These are phyloP conservation scores for Bauhinia variegata DNA, from an alignment of 306 rosid genomes.

Conservation along the genomic window DNA sequence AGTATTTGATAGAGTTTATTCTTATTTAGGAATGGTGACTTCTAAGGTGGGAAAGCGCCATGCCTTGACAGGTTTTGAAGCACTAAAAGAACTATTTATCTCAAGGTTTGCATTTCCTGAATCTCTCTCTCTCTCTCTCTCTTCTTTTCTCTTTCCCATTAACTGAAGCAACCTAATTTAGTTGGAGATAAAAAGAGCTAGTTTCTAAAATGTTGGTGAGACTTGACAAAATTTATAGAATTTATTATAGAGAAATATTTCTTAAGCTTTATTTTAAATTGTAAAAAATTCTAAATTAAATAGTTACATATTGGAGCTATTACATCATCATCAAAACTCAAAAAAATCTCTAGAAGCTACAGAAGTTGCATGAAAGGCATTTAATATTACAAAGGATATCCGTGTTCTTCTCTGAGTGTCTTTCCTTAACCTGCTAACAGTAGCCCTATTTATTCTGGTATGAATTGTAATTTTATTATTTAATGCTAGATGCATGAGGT, in stretches of 20 bases:
- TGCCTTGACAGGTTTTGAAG: slow-evolving; percentile 90
- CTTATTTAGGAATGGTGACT: slow-evolving; percentile 85
- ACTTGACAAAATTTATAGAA: too few species aligned
- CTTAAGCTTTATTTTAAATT: too few species aligned
- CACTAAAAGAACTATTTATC: slow-evolving; percentile 78
- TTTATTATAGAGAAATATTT: too few species aligned
- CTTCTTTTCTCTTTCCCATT: neutral
- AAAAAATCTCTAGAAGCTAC: neutral
- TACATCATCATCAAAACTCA: neutral
- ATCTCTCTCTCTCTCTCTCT: neutral
- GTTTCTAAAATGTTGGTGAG: too few species aligned
- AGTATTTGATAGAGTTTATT: slow-evolving; percentile 23
- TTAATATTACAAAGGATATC: neutral
- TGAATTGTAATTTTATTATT: neutral
- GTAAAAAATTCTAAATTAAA: neutral
- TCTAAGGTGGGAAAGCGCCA: slow-evolving; percentile 98
- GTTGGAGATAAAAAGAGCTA: too few species aligned
- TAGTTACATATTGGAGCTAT: neutral
- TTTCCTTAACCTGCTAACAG: neutral
- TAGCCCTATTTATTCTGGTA: neutral
- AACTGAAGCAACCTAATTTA: too few species aligned
- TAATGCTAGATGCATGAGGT: slow-evolving; percentile 3
- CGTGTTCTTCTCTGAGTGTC: neutral
- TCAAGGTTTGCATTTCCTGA: slow-evolving; percentile 58
- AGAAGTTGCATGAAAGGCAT: neutral